Percentiles rank a stretch among this genome's conserved stretches.
These are phyloP conservation scores for Colletotrichum simmondsii DNA, from an alignment of 2,329 filamentous ascomycete genomes.

Conservation along the genomic window DNA sequence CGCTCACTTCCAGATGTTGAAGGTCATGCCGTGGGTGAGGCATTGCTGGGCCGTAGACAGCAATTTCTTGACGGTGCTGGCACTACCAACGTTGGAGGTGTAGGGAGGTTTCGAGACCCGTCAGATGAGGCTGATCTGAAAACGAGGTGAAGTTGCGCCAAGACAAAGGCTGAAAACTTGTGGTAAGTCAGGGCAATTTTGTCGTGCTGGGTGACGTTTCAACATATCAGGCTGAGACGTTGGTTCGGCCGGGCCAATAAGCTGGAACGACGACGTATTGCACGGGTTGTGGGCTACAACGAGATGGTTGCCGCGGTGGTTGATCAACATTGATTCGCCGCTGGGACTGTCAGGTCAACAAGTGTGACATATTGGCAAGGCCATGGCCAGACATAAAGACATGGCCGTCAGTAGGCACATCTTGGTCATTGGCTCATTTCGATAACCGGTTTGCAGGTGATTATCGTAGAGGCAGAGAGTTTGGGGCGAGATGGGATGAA, in stretches of 20 bases:
- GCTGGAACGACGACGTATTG: not conserved
- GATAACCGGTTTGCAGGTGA: not conserved
- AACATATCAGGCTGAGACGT: constrained; percentile 16
- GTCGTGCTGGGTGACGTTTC: constrained; percentile 2
- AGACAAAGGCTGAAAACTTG: not conserved
- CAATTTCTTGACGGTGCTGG: not conserved
- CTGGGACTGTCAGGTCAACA: not conserved
- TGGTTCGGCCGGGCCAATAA: constrained; percentile 4
- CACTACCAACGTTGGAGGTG: not conserved
- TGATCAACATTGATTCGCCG: not conserved
- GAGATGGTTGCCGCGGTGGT: not conserved
- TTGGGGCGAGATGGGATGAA: constrained; percentile 27
- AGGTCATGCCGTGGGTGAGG: constrained; percentile 1
- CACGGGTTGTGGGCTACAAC: not conserved
- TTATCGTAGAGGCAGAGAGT: not conserved
- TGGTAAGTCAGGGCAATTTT: not conserved
- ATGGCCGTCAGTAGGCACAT: not conserved
- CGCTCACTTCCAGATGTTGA: constrained; percentile 14
- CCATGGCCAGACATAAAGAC: not conserved
- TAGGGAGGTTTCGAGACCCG: not conserved
- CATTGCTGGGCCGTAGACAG: not conserved
- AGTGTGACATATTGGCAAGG: not conserved
- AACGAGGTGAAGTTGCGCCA: not conserved
- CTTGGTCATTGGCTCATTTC: not conserved
- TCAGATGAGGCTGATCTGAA: not conserved